Conservation (phyloP, 441 rosid species). For the Hura crepitans region DNA sequence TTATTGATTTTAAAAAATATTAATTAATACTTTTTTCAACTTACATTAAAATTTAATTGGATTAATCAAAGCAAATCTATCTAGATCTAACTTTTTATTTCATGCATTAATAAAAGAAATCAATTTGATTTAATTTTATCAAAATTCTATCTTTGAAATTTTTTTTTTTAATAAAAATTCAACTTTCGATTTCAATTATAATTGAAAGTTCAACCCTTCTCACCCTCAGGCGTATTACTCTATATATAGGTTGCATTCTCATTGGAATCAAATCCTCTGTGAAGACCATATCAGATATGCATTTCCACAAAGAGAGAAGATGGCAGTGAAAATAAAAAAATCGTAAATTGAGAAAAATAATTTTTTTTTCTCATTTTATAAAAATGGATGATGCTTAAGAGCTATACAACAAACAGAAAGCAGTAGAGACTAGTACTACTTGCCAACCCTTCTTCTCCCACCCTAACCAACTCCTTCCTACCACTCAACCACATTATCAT, state of each 20-base stretch:
- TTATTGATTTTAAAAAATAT: no score
- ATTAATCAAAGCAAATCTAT: no score
- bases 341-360: not conserved
- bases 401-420: constrained; percentile 32
- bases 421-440: constrained; percentile 12
- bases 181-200: no score
- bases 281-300: not conserved
- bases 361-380: constrained; percentile 12
- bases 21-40: no score
- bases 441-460: not conserved
- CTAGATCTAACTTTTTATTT: not conserved
- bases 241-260: not conserved
- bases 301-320: not conserved
- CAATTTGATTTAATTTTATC: no score
- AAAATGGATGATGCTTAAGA: constrained; percentile 26
- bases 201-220: no score
- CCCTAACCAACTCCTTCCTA: constrained; percentile 19
- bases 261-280: not conserved
- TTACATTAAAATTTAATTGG: no score
- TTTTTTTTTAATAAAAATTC: no score
- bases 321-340: not conserved
- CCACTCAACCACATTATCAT: constrained; percentile 17
- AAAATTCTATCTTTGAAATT: no score
- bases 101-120: no score
- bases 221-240: no score